phyloP scores from a whole-genome alignment of 1,139 yeast genomes.

The Lodderomyces parapsilosis region DNA sequence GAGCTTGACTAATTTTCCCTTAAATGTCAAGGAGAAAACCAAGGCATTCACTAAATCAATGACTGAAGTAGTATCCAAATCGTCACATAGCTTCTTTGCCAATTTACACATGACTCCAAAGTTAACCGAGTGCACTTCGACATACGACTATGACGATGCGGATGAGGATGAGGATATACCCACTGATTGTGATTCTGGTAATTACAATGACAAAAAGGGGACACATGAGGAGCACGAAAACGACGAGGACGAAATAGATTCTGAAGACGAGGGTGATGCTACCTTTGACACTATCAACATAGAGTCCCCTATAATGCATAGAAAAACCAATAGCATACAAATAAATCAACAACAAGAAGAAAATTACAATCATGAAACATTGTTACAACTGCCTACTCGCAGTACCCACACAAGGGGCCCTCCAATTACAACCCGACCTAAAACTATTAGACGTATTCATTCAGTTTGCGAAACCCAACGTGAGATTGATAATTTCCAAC shows the following conservation, averaged over 20 bases:
- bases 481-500: conserved; percentile 30
- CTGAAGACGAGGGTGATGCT: conserved; percentile 15
- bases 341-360: conserved; percentile 2
- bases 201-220: conserved; percentile 3
- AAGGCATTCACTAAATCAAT: conserved; percentile 22
- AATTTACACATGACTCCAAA: conserved; percentile 7
- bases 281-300: conserved; percentile 16
- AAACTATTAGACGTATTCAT: conserved; percentile 55
- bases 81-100: conserved; percentile 14
- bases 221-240: too few relatives aligned
- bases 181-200: conserved; percentile 6
- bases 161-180: conserved; percentile 9
- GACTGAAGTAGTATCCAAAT: conserved; percentile 23
- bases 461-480: conserved; percentile 57
- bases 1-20: conserved; percentile 25
- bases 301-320: conserved; percentile 13
- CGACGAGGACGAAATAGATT: conserved; percentile 14
- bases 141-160: conserved; percentile 14
- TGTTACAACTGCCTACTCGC: conserved; percentile 1
- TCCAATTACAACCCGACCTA: neutral
- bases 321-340: conserved; percentile 6
- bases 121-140: neutral
- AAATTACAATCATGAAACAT: neutral
- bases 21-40: conserved; percentile 15
- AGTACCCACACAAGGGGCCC: neutral